phyloP scores from a whole-genome alignment of 2,329 filamentous ascomycete genomes.

The Fusarium sterilihyphosum region DNA sequence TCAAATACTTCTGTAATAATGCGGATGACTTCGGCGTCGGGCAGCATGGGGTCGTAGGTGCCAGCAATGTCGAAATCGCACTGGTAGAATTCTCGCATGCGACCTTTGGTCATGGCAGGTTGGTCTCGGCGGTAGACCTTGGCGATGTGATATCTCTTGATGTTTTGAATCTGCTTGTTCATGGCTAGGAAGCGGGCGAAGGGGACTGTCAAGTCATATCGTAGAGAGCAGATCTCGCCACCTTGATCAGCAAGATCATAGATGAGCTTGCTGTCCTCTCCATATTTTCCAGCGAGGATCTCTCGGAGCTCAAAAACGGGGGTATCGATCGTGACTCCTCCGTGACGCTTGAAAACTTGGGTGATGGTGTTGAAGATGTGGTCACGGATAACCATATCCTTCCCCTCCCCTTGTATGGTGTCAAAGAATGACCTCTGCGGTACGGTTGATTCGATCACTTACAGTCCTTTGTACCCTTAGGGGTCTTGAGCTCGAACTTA shows the following conservation, averaged over 20 bases:
- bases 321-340: conserved; percentile 82
- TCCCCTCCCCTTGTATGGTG: conserved; percentile 65
- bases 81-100: conserved; percentile 97
- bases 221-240: conserved; percentile 77
- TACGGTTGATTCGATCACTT: conserved; percentile 10
- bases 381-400: conserved; percentile 82
- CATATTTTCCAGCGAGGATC: conserved; percentile 89
- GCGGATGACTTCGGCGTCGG: conserved; percentile 87
- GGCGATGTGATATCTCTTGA: conserved; percentile 95
- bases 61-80: conserved; percentile 97
- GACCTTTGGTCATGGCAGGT: conserved; percentile 81
- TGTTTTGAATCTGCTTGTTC: conserved; percentile 82
- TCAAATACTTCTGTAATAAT: conserved; percentile 90
- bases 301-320: conserved; percentile 88
- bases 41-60: conserved; percentile 87
- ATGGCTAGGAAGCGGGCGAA: conserved; percentile 94
- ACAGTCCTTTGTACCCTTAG: conserved; percentile 92
- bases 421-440: conserved; percentile 13
- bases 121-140: conserved; percentile 73
- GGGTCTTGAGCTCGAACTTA: conserved; percentile 74
- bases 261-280: conserved; percentile 91
- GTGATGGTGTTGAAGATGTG: conserved; percentile 81
- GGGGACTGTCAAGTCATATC: conserved; percentile 89
- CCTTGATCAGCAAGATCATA: conserved; percentile 90
- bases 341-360: conserved; percentile 84